phyloP scores from a whole-genome alignment of 352 stramenopile species.

The Pythium dissotocum region DNA sequence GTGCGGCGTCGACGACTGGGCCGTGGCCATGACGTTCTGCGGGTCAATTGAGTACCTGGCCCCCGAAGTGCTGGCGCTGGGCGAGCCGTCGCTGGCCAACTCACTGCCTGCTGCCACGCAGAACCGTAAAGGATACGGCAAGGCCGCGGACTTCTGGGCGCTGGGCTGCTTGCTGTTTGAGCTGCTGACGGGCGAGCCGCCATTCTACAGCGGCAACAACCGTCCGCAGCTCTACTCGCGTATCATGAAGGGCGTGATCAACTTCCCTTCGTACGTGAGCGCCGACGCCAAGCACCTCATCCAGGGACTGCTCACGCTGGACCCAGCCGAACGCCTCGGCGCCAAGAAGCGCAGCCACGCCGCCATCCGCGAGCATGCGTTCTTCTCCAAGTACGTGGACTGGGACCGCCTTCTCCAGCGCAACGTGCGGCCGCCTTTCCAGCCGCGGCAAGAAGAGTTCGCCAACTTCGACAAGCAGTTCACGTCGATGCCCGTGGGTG shows the following conservation, averaged over 20 bases:
- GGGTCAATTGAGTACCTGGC: constrained; percentile 89
- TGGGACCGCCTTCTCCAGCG: constrained; percentile 53
- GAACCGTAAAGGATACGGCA: constrained; percentile 68
- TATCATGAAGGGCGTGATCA: constrained; percentile 48
- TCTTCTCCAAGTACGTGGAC: constrained; percentile 71
- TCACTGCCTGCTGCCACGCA: constrained; percentile 8
- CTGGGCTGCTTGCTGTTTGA: constrained; percentile 89
- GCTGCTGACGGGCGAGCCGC: constrained; percentile 86
- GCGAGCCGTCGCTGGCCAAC: constrained; percentile 32
- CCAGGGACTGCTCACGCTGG: constrained; percentile 42
- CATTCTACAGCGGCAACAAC: constrained; percentile 80
- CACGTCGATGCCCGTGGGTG: constrained; percentile 73
- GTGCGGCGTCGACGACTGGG: constrained; percentile 60
- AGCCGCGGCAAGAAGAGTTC: constrained; percentile 64
- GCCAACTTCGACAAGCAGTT: constrained; percentile 89
- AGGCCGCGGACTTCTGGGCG: constrained; percentile 89
- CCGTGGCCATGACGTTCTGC: constrained; percentile 77
- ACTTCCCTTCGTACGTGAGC: constrained; percentile 58
- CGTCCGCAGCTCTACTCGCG: constrained; percentile 58
- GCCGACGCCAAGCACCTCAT: constrained; percentile 56
- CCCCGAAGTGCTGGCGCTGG: constrained; percentile 67
- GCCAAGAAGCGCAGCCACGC: constrained; percentile 35
- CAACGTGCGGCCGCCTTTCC: constrained; percentile 56
- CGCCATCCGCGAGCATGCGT: constrained; percentile 64
- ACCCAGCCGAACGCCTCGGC: constrained; percentile 63